Evolutionary conservation across 1,284 basidiomycete genomes (phyloP), one percentile per base, ranked within the genome.

Genomic region (Leccinum subspadiceum): DNA sequence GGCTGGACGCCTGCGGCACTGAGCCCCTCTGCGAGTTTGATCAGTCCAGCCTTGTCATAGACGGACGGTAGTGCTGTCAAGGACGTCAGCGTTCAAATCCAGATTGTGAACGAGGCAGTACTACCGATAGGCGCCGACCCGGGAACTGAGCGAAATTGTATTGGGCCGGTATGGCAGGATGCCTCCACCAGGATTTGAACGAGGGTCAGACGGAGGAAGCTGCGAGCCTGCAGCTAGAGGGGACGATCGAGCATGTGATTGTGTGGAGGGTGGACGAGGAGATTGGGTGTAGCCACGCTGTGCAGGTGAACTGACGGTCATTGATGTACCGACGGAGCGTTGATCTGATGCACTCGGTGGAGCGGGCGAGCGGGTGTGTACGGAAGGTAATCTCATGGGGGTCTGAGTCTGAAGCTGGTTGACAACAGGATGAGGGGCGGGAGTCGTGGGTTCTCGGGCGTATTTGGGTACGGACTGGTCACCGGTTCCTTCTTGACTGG

Each of bases 31-130:
- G 97, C 97, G 58, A 99, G 85, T 62, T 96, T 90, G 62, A 99
- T 76, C 51, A 99, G 85, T 71, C 89, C 87, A 49, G 91, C 86
- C 80, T 99, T 99, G 82, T 99, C 96, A 76, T 98, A 99, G 60
- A 99, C 97, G 48, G 96, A 98, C 60, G 99, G 81, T 60, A 99
- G 81, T 29, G 96, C 96, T 92, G 51, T 62, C 49, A 12, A 58
- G 8, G 2, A 57, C 13, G 51, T 75, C 53, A 71, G 46, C 5
- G 46, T 0, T 5, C 15, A 44, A 20, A 39, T 54, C 54, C 8
- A 56, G n/a, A 49, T 35, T 8, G 41, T 29, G 22, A 9, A 3
- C 4, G 54, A 56, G 37, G 35, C 69, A 26, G n/a, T 41, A 41
- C 39, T 64, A 75, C 74, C 71, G 58, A 65, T 70, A 58, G 67